Percentiles rank a stretch among this genome's conserved stretches.
Evolutionary conservation across 768 basidiomycete genomes (phyloP).

Genomic region (Pisolithus sp.): DNA sequence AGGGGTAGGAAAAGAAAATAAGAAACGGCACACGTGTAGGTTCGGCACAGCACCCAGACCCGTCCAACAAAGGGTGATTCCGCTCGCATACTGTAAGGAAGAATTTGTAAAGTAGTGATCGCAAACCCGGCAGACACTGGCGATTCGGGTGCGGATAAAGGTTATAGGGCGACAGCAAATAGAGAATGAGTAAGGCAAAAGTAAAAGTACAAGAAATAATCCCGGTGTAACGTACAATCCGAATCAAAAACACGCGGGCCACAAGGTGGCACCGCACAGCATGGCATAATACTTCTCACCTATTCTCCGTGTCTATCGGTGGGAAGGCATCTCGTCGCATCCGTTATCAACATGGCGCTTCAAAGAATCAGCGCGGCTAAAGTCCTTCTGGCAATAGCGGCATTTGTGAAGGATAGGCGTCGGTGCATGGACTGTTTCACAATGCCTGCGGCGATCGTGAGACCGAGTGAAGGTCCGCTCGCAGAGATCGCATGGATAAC

Average conservation of each 20-base stretch:
- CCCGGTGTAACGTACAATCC: neutral
- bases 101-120: neutral
- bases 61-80: neutral
- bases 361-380: conserved; percentile 73
- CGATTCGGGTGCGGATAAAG: neutral
- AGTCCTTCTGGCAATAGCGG: conserved; percentile 68
- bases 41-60: neutral
- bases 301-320: conserved; percentile 19
- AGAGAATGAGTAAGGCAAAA: neutral
- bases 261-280: neutral
- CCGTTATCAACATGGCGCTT: conserved; percentile 82
- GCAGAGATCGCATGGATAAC: conserved; percentile 68
- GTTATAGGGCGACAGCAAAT: neutral
- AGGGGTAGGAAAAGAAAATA: neutral
- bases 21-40: neutral
- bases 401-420: conserved; percentile 64
- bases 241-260: neutral
- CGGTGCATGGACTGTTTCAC: conserved; percentile 67
- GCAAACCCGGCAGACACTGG: neutral
- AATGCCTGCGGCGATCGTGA: conserved; percentile 78
- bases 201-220: neutral
- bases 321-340: conserved; percentile 55
- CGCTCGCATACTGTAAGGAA: neutral
- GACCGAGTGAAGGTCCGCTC: conserved; percentile 75
- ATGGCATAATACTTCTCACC: neutral